Conservation (phyloP, 1,284 basidiomycete genomes). For the Megacollybia platyphylla region DNA sequence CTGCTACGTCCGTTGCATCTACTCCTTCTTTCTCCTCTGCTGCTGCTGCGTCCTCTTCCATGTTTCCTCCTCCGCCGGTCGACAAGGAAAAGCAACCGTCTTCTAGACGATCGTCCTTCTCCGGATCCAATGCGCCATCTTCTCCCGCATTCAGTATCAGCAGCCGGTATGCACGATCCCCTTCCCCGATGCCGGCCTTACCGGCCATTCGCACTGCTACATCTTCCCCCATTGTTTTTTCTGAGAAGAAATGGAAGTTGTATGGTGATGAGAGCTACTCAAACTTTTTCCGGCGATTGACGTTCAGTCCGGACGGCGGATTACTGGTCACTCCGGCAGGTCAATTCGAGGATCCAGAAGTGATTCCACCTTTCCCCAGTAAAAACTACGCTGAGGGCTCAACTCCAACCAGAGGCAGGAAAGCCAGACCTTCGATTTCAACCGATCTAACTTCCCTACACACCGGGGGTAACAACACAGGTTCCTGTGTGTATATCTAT, state of each 20-base stretch:
- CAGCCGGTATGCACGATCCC: conserved; percentile 64
- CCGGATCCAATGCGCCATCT: conserved; percentile 64
- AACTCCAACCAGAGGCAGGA: conserved; percentile 40
- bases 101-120: conserved; percentile 83
- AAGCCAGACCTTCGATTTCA: conserved; percentile 31
- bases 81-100: conserved; percentile 42
- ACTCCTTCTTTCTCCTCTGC: conserved; percentile 11
- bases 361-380: conserved; percentile 26
- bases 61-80: conserved; percentile 65
- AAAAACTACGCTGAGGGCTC: conserved; percentile 20
- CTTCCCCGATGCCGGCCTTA: conserved; percentile 79
- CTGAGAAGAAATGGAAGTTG: conserved; percentile 26
- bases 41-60: conserved; percentile 32
- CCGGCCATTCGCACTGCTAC: conserved; percentile 58
- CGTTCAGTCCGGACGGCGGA: conserved; percentile 91
- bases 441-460: conserved; percentile 11
- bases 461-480: conserved; percentile 10
- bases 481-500: conserved; percentile 87
- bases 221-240: conserved; percentile 5
- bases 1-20: conserved; percentile 31
- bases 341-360: conserved; percentile 84
- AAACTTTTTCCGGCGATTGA: conserved; percentile 90
- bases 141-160: conserved; percentile 42
- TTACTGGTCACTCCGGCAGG: conserved; percentile 92
- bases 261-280: conserved; percentile 95